A percentile compares a stretch with the other conserved stretches of the same genome.
These are phyloP conservation scores for Nepenthes alata DNA, from an alignment of 179 eudicot species.

Conservation along the genomic window DNA sequence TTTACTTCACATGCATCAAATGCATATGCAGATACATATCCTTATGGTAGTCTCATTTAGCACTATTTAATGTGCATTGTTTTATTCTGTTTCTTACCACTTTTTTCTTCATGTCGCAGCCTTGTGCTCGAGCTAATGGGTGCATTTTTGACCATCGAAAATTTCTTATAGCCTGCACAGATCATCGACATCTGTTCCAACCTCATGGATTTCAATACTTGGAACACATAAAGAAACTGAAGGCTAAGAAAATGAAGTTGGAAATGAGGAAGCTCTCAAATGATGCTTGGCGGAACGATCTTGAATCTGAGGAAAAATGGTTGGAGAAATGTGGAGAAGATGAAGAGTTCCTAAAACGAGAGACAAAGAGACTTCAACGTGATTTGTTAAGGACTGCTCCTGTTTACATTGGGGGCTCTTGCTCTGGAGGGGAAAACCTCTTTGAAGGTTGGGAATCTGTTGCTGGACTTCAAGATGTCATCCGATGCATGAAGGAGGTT, in stretches of 20 bases:
- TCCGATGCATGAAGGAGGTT: constrained; percentile 87
- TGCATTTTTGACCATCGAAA: constrained; percentile 90
- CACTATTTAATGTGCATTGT: background rate
- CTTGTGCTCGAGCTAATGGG: constrained; percentile 87
- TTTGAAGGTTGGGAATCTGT: constrained; percentile 95
- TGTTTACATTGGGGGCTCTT: constrained; percentile 76
- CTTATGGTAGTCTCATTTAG: background rate
- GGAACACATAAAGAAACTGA: constrained; percentile 55
- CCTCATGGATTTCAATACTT: constrained; percentile 61
- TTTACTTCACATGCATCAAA: too few species aligned
- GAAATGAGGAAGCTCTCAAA: constrained; percentile 66
- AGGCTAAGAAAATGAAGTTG: constrained; percentile 69
- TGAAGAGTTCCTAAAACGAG: constrained; percentile 91
- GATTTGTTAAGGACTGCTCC: constrained; percentile 87
- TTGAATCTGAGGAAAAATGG: constrained; percentile 94
- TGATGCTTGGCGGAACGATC: constrained; percentile 79
- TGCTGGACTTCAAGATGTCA: constrained; percentile 83
- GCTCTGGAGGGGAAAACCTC: constrained; percentile 28
- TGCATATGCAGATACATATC: background rate
- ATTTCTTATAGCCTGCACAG: constrained; percentile 95
- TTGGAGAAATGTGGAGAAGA: constrained; percentile 95
- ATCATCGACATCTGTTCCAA: constrained; percentile 78
- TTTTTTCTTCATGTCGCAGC: constrained; percentile 31
- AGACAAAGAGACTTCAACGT: constrained; percentile 86
- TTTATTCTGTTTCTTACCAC: constrained; percentile 5